Evolutionary conservation across 2,329 filamentous ascomycete species (phyloP), one percentile per base, ranked within the genome.

Genomic region (Alternaria panax): DNA sequence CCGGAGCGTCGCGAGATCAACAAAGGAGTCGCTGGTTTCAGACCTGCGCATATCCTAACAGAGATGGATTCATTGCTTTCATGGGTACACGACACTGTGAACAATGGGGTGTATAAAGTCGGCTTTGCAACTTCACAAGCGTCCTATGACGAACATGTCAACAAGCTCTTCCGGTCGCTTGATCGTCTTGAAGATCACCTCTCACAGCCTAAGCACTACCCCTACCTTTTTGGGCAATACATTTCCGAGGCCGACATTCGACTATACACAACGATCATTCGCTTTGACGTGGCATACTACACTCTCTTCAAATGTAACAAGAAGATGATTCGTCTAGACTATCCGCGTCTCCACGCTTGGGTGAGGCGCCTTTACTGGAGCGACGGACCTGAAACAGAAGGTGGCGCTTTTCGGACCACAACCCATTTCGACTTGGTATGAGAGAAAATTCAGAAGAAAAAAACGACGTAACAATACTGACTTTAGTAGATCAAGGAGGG

Each of bases 111-210:
- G 5, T 86, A 84, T 69, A 83, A 84, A 68, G 78, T 88, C 59
- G 93, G 93, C 34, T 97, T 97, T 73, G 93, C 93, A 27, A 93
- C 89, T 4, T 91, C 90, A 1, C 90, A 94, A 78, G 86, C 88
- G 65, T 92, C 92, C 1, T 97, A 97, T 78, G 90, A 94, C 71
- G 85, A 86, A 60, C 90, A 91, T 70, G 88, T 96, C 3, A 74
- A 74, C 3, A 82, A 84, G 0, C 86, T 97, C 9, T 97, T 97
- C 76, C 83, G 86, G 56, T 88, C 89, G 0, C 87, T 97, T 8
- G 92, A 96, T 79, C 84, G 86, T 30, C 86, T 90, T 4, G 93
- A 97, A 80, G 79, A 83, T 57, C 89, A 94, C 71, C 84, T 97
- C 9, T 75, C 78, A 2, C 65, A 81, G 27, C 76, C 80, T 28